phyloP scores from a whole-genome alignment of 139 green algal genomes.

The Micractinium conductrix region DNA sequence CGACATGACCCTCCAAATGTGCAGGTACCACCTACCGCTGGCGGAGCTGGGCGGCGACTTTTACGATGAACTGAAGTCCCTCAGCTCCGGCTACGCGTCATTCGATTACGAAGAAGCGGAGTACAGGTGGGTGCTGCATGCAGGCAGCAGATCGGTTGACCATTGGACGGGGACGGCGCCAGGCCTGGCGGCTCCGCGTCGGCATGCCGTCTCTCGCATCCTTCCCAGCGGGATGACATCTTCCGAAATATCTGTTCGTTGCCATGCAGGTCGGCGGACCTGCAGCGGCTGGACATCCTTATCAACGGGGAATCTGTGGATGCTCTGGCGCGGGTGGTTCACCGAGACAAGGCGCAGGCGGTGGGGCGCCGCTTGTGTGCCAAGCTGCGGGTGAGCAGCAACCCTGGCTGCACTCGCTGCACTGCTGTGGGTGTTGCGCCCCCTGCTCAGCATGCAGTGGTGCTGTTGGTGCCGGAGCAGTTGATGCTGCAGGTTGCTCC shows the following conservation, averaged over 20 bases:
- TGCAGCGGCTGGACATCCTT: conserved; percentile 90
- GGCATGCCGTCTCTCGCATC: too few relatives aligned
- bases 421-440: too few relatives aligned
- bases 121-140: conserved; percentile 20
- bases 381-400: conserved; percentile 58
- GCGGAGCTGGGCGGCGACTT: conserved; percentile 87
- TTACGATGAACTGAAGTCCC: conserved; percentile 88
- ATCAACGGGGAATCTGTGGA: conserved; percentile 88
- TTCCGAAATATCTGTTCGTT: background rate
- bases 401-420: too few relatives aligned
- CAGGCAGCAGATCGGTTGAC: too few relatives aligned
- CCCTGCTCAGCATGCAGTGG: background rate
- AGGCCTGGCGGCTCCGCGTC: too few relatives aligned
- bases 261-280: conserved; percentile 62
- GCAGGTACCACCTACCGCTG: conserved; percentile 77
- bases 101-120: conserved; percentile 95
- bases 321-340: conserved; percentile 84
- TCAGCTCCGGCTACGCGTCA: conserved; percentile 82
- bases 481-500: too few relatives aligned
- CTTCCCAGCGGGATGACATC: too few relatives aligned
- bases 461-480: too few relatives aligned
- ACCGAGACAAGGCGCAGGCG: conserved; percentile 58
- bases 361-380: conserved; percentile 67
- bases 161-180: too few relatives aligned
- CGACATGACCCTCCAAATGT: background rate